Evolutionary conservation across 2,329 filamentous ascomycete species (phyloP), one percentile per base, ranked within the genome.

Genomic region (Penicillium sp.): DNA sequence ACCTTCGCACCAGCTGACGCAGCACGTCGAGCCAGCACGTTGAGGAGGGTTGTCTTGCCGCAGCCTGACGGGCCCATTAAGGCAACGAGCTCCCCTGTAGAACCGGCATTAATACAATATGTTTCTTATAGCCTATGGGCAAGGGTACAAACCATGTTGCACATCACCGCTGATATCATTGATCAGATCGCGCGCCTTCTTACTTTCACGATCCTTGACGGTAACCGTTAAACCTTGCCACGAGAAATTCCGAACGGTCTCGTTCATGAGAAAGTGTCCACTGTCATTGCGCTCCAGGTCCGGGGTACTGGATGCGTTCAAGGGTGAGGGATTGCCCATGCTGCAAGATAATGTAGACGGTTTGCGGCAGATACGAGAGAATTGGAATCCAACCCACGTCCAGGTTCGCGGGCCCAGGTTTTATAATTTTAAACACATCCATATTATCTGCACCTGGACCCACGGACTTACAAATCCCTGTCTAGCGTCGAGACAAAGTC

Each of bases 41-140:
- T 90, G 32, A 95, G 76, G 0, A 95, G 76, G 0, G 88, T 94
- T 0, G 88, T 93, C 68, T 95, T 95, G 44, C 88, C 88, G 50
- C 80, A 72, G 24, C 74, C 72, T n/a, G 73, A 80, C 8, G 87
- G 87, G 22, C 88, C 88, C 86, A 94, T 91, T 40, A 94, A 69
- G 34, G 88, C 88, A 53, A 88, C 77, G 37, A 90, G 72, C 61
- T 89, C 83, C 28, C 85, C 87, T 75, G 61, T 28, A 34, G 8
- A 46, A n/a, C 15, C 10, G 22, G 9, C 13, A 24, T 54, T 8
- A 44, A 38, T 24, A 37, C n/a, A 8, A 19, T 12, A 45, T 45
- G 7, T 21, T 19, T 33, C 35, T 37, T 40, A 35, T 38, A 33
- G 15, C 38, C 8, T 41, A 42, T 22, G 3, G 47, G 21, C 32